Conservation (phyloP, 768 basidiomycete species). For the Boletus fagicola region DNA sequence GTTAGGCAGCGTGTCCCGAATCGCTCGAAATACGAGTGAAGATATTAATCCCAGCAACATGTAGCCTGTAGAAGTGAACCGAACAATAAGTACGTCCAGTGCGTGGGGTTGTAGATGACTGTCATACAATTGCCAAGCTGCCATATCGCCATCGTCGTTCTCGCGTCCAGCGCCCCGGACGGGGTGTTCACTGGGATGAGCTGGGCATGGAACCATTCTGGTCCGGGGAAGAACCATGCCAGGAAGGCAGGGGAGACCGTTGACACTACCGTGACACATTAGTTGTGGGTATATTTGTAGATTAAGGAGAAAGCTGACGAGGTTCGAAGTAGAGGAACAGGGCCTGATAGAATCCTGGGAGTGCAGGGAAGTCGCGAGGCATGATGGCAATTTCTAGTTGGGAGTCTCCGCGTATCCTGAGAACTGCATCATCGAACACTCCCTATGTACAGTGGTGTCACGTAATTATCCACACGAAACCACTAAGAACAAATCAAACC, state of each 20-base stretch:
- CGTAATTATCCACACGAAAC: neutral
- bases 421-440: neutral
- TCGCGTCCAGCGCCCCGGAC: slow-evolving; percentile 39
- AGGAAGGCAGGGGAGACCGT: slow-evolving; percentile 50
- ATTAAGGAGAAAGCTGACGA: slow-evolving; percentile 34
- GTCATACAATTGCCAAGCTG: slow-evolving; percentile 65
- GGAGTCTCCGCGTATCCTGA: neutral
- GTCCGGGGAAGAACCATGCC: slow-evolving; percentile 57
- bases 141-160: slow-evolving; percentile 61
- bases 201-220: slow-evolving; percentile 64
- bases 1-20: slow-evolving; percentile 55
- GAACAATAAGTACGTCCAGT: neutral
- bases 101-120: neutral
- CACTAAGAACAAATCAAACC: too few species aligned
- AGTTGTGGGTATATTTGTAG: slow-evolving; percentile 14
- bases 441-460: neutral
- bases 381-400: slow-evolving; percentile 9
- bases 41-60: slow-evolving; percentile 62
- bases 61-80: slow-evolving; percentile 45
- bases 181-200: slow-evolving; percentile 50
- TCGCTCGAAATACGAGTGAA: slow-evolving; percentile 63
- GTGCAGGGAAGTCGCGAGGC: slow-evolving; percentile 46
- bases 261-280: slow-evolving; percentile 37
- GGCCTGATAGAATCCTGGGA: slow-evolving; percentile 60
- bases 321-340: slow-evolving; percentile 70